Conservation (phyloP, 345 rosid genomes). For the Lumnitzera littorea region DNA sequence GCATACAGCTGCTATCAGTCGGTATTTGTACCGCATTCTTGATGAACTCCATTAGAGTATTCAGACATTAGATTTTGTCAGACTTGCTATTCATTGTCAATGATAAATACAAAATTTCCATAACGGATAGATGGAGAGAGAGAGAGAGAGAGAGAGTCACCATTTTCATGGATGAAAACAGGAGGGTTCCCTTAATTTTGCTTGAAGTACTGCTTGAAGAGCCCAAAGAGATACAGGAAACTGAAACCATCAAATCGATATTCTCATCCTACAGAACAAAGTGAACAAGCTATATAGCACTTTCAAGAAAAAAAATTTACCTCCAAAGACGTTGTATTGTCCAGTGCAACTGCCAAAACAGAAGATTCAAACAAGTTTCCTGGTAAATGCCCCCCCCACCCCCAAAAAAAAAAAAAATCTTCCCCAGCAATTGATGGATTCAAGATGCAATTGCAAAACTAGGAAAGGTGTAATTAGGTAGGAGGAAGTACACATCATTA, state of each 20-base stretch:
- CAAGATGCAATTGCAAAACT: background rate
- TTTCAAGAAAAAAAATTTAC: background rate
- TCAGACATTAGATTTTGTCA: no score
- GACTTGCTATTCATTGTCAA: no score
- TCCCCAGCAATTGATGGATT: no score
- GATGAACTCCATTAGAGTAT: no score
- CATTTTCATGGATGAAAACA: slow-evolving; percentile 17
- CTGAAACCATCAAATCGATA: slow-evolving; percentile 4
- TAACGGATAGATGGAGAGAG: background rate
- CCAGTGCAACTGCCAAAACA: no score
- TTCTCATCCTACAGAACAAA: background rate
- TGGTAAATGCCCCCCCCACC: background rate
- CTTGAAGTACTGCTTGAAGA: slow-evolving; percentile 12
- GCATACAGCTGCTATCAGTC: no score
- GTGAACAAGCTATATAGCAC: background rate
- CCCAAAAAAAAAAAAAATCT: background rate
- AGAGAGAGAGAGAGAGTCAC: slow-evolving; percentile 3
- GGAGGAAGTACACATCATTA: slow-evolving; percentile 11
- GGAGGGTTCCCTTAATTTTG: slow-evolving; percentile 19
- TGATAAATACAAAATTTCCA: no score
- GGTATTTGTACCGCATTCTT: no score
- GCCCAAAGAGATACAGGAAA: slow-evolving; percentile 11
- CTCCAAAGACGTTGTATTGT: no score
- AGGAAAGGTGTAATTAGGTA: background rate
- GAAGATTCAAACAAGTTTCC: no score